Evolutionary conservation across 495 filamentous ascomycete genomes (phyloP), one percentile per base, ranked within the genome.

Genomic region (Massariosphaeria phaeospora): DNA sequence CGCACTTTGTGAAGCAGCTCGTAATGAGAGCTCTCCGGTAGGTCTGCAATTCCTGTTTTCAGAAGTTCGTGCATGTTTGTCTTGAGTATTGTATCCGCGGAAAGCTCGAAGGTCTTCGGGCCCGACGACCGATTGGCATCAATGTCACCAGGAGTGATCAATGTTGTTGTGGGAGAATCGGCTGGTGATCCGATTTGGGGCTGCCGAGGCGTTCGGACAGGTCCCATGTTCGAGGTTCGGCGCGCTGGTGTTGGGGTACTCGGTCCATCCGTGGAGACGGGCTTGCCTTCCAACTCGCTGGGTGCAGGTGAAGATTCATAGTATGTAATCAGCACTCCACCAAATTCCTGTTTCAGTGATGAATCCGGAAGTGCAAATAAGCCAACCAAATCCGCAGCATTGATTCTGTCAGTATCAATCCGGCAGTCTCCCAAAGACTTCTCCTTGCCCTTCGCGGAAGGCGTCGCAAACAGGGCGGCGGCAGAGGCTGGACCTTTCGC

Each of bases 1-100:
- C 94, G 85, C 20, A 95, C 67, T 18, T 85, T 84, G 55, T 88
- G 82, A n/a, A 97, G 79, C 20, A 94, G 76, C 52, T 96, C 91
- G 67, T 94, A 97, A 55, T 85, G 82, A 0, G 79, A 74, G 35
- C 85, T 79, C 30, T 80, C 73, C 2, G 91, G 88, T 42, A 96
- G 66, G 29, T 86, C 80, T 7, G 76, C 65, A 2, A 89, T 67
- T 29, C 82, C 77, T 2, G 74, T 73, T 2, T 76, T 75, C 30
- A 96, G 67, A 27, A 96, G 73, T 25, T 85, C 79, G 59, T 91
- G 84, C 25, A 83, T 68, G 5, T 80, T 76, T 0, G 75, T 72
- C 8, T 79, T 74, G 33, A 77, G 72, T 33, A 96, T 72, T 24
- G 78, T 77, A 13, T 79, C 76, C 55, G 81, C 75, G 8, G 87